A percentile compares a stretch with the other conserved stretches of the same genome.
Evolutionary conservation across 352 stramenopile genomes (phyloP).

Genomic region (Globisporangium heterothallicum): DNA sequence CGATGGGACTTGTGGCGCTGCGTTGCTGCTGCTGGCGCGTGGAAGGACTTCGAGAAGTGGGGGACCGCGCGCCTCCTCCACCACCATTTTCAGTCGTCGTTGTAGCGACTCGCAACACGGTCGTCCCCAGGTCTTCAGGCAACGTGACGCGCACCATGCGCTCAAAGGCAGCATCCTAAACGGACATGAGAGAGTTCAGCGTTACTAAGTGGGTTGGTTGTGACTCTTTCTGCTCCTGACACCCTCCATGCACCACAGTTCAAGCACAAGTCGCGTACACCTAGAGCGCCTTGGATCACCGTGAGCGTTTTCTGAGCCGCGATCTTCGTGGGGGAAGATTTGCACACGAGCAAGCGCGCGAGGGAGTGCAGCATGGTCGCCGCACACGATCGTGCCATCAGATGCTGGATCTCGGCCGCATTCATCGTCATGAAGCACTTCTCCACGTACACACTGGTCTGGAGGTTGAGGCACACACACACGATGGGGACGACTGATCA

Average conservation of each 20-base stretch:
- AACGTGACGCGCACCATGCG: slow-evolving; percentile 5
- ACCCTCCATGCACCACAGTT: no score
- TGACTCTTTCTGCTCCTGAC: no score
- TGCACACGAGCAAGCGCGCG: slow-evolving; percentile 28
- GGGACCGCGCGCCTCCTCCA: background rate
- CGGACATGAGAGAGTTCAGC: background rate
- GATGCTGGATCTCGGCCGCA: slow-evolving; percentile 19
- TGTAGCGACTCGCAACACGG: background rate
- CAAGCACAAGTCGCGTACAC: slow-evolving; percentile 14
- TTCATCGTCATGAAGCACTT: slow-evolving; percentile 49
- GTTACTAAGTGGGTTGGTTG: no score
- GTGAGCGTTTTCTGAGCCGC: slow-evolving; percentile 37
- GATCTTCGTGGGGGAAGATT: slow-evolving; percentile 39
- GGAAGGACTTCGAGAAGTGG: background rate
- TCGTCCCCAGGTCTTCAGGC: slow-evolving; percentile 1
- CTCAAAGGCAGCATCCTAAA: slow-evolving; percentile 6
- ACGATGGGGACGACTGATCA: background rate
- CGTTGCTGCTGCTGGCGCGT: slow-evolving; percentile 8
- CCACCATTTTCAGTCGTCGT: background rate
- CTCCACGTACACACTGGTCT: slow-evolving; percentile 56
- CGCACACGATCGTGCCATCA: slow-evolving; percentile 18
- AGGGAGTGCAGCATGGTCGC: slow-evolving; percentile 22
- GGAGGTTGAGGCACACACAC: background rate
- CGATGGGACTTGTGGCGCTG: background rate
- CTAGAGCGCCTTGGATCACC: slow-evolving; percentile 32